phyloP scores from a whole-genome alignment of 768 basidiomycete species.

The Hygrocybe punicea region DNA sequence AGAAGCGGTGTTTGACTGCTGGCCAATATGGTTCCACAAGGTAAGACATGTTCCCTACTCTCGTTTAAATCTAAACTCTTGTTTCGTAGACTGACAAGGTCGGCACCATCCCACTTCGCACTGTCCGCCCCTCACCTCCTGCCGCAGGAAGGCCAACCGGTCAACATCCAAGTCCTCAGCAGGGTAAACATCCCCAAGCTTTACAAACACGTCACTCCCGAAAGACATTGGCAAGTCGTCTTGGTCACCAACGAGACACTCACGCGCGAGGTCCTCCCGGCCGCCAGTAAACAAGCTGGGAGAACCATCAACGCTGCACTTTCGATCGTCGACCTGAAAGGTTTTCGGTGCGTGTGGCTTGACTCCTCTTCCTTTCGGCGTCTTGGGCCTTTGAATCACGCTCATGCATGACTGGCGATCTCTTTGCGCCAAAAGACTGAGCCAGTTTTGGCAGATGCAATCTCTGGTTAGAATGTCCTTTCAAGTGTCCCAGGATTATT shows the following conservation, averaged over 20 bases:
- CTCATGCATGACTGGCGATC: not conserved
- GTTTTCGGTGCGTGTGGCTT: constrained; percentile 53
- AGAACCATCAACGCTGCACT: constrained; percentile 49
- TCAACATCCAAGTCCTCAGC: constrained; percentile 66
- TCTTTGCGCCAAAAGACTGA: constrained; percentile 42
- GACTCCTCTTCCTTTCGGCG: no score
- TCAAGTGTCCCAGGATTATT: constrained; percentile 77
- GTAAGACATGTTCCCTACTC: constrained; percentile 30
- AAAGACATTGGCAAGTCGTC: constrained; percentile 60
- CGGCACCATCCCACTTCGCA: constrained; percentile 6
- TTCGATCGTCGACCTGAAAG: constrained; percentile 68
- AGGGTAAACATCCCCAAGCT: constrained; percentile 56
- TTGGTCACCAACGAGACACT: constrained; percentile 66
- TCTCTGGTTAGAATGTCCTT: constrained; percentile 58
- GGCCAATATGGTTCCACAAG: constrained; percentile 81
- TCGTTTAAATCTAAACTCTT: not conserved
- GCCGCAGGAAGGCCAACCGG: constrained; percentile 60
- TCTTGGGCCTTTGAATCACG: not conserved
- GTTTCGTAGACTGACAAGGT: constrained; percentile 64
- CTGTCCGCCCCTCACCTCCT: not conserved
- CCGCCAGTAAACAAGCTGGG: constrained; percentile 55
- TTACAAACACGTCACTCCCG: constrained; percentile 54
- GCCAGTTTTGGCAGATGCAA: constrained; percentile 77
- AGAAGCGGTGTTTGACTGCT: constrained; percentile 64
- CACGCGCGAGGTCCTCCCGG: constrained; percentile 63